These are phyloP conservation scores for Leccinum subrobustum DNA, from an alignment of 1,284 basidiomycete genomes.

Conservation along the genomic window DNA sequence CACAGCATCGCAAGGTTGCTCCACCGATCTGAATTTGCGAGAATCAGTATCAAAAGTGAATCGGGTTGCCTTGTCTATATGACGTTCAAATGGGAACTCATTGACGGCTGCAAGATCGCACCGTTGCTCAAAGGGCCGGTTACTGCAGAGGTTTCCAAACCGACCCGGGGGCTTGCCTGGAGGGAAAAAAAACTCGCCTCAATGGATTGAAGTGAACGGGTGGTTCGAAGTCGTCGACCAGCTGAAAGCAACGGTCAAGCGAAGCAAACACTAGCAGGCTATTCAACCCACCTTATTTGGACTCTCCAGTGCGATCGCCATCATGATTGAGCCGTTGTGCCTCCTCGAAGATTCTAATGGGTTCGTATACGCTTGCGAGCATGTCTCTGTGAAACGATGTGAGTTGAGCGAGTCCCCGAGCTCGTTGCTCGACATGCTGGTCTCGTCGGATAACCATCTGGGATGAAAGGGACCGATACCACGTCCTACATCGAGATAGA, in stretches of 20 bases:
- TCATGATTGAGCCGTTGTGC: background rate
- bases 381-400: background rate
- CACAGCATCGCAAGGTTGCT: background rate
- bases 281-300: background rate
- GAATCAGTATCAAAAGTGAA: background rate
- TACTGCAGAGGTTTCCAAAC: background rate
- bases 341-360: background rate
- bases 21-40: background rate
- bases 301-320: background rate
- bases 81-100: too few relatives aligned
- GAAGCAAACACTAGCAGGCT: background rate
- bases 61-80: too few relatives aligned
- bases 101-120: background rate
- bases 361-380: background rate
- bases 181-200: background rate
- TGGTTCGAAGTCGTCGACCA: background rate
- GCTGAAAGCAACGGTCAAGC: background rate
- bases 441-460: background rate
- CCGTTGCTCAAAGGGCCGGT: background rate
- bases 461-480: background rate
- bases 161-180: background rate
- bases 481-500: too few relatives aligned
- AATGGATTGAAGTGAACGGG: background rate
- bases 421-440: background rate
- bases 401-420: background rate